Base-by-base conservation (phyloP, 2,329 filamentous ascomycete species). In the Penicillium sp. region DNA sequence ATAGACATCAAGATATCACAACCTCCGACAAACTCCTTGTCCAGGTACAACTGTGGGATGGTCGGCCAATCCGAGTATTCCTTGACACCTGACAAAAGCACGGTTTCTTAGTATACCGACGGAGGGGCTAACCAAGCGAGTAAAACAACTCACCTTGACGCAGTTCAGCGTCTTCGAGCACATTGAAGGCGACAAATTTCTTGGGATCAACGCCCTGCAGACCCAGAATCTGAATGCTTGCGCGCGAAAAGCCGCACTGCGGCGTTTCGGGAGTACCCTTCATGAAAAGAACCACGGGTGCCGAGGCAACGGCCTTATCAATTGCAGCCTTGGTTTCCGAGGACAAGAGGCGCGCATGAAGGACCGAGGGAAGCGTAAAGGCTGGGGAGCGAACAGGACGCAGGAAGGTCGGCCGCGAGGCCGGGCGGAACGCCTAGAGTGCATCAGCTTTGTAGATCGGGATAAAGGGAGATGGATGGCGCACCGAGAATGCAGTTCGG, bases 41-140 rank as follows among this genome's bases (percentile, higher is more conserved):
- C 82, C 42, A 98, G 78, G 71, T 97, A 98, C 14, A 98, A 78
- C 71, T 98, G 93, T 6, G 93, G 93, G 67, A 98, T 97, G 16
- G 93, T 98, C 11, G 93, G 93, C 93, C 93, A 98, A 67, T 97
- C 93, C 1, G 90, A 95, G 77, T 93, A 98, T 73, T 98, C 91
- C 74, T 98, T 98, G 75, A 98, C 95, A 42, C 93, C 91, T 90
- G 56, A 36, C 49, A 13, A 47, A 38, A 8, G 10, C 4, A 10
- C 40, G 36, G 8, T 11, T 28, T 18, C 4, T 52, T 40, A 49
- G 42, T 37, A 34, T 28, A 26, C 13, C 23, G 20, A n/a, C n/a
- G 23, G 35, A 29, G 35, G 28, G n/a, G 36, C 6, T 18, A 14
- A 10, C 14, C 9, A 32, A n/a, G 14, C 7, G 9, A 31, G 14